These are phyloP conservation scores for Amauroascus niger DNA, from an alignment of 2,329 filamentous ascomycete species.

Conservation along the genomic window DNA sequence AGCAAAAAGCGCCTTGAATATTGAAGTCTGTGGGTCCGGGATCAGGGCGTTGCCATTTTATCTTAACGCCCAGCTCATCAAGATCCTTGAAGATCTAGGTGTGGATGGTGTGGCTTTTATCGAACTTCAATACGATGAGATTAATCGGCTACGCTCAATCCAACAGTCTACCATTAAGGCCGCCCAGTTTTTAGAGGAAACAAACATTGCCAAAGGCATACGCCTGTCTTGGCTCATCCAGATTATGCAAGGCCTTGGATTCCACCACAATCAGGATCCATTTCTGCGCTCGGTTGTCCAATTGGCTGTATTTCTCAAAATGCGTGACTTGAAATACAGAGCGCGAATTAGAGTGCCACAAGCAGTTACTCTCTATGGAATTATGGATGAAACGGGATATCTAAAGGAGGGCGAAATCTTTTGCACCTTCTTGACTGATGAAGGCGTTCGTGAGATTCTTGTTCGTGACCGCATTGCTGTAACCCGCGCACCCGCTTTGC, in stretches of 20 bases:
- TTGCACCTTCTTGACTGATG: constrained; percentile 45
- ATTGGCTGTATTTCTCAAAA: constrained; percentile 56
- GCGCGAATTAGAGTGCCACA: constrained; percentile 61
- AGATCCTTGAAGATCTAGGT: constrained; percentile 72
- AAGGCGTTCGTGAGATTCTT: constrained; percentile 25
- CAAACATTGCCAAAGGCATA: constrained; percentile 52
- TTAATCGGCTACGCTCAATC: constrained; percentile 51
- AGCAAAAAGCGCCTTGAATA: constrained; percentile 40
- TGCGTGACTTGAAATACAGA: constrained; percentile 68
- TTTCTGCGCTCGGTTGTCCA: constrained; percentile 66
- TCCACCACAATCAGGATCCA: constrained; percentile 57
- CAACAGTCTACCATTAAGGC: constrained; percentile 53
- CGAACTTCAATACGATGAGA: constrained; percentile 52
- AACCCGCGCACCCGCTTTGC: constrained; percentile 69
- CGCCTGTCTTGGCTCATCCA: constrained; percentile 54
- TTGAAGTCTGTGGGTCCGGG: constrained; percentile 39
- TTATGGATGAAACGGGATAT: constrained; percentile 70
- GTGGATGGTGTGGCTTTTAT: constrained; percentile 53
- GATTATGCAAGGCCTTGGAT: constrained; percentile 44
- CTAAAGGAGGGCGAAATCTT: constrained; percentile 60
- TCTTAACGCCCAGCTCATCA: constrained; percentile 72
- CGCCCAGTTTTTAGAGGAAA: constrained; percentile 53
- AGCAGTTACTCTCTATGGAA: constrained; percentile 67
- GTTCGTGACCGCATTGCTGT: constrained; percentile 46
- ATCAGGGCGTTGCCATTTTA: constrained; percentile 58